Conservation (phyloP, 805 yeast species). For the Saturnispora bothae region DNA sequence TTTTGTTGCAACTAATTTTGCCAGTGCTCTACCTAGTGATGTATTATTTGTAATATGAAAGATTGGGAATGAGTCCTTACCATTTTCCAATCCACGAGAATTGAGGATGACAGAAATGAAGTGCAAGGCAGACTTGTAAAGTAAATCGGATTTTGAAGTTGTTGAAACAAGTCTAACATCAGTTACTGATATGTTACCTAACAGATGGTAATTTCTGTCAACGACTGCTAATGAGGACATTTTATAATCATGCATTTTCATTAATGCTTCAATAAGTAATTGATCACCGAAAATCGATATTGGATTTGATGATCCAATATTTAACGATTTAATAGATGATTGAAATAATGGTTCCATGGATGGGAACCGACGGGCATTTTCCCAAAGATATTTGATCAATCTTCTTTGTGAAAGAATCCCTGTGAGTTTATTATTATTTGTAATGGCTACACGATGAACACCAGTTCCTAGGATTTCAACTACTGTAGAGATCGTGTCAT, state of each 20-base stretch:
- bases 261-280: constrained; percentile 73
- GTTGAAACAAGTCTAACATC: constrained; percentile 85
- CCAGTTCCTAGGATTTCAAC: constrained; percentile 90
- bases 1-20: constrained; percentile 90
- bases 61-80: constrained; percentile 93
- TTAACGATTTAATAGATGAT: constrained; percentile 57
- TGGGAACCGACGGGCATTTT: constrained; percentile 79
- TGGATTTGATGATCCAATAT: constrained; percentile 64
- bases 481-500: constrained; percentile 59
- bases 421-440: constrained; percentile 43
- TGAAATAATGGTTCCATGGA: constrained; percentile 66
- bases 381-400: constrained; percentile 78
- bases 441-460: constrained; percentile 84
- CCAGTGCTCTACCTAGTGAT: constrained; percentile 79
- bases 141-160: constrained; percentile 74
- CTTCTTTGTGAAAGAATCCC: constrained; percentile 91
- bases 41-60: constrained; percentile 80
- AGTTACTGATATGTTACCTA: constrained; percentile 91
- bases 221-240: constrained; percentile 90
- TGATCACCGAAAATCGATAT: constrained; percentile 82
- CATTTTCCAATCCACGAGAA: constrained; percentile 84
- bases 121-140: constrained; percentile 76
- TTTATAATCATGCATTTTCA: constrained; percentile 72
- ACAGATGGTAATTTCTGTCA: constrained; percentile 59
- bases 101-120: constrained; percentile 79